A percentile compares a stretch with the other conserved stretches of the same genome.
Conservation (phyloP, 2,329 filamentous ascomycete genomes). For the Sarocladium strictum region DNA sequence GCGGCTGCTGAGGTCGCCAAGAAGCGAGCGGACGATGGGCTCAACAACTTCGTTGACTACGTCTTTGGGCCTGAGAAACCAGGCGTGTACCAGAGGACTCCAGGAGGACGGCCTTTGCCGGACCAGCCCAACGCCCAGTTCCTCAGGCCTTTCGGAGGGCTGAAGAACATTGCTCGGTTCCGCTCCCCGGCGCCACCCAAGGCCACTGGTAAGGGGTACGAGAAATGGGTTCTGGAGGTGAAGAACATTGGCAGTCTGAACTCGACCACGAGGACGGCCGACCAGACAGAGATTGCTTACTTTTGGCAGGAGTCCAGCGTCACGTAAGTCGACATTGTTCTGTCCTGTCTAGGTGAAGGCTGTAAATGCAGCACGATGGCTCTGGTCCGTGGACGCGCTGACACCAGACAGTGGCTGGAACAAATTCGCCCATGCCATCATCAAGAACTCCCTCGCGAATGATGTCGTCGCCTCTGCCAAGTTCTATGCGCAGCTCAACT, state of each 20-base stretch:
- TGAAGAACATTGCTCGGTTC: constrained; percentile 10
- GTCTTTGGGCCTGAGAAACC: background rate
- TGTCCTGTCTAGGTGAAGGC: too few relatives aligned
- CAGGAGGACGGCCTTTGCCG: constrained; percentile 8
- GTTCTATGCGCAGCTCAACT: constrained; percentile 14
- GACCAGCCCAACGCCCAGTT: constrained; percentile 11
- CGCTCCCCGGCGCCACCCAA: constrained; percentile 11
- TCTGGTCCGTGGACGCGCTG: too few relatives aligned
- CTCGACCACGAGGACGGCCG: constrained; percentile 9
- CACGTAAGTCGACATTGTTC: constrained; percentile 8
- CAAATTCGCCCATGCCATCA: constrained; percentile 10
- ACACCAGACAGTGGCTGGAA: constrained; percentile 12
- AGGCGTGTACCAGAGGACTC: constrained; percentile 10
- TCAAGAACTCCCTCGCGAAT: constrained; percentile 8
- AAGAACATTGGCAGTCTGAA: constrained; percentile 8
- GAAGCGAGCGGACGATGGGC: constrained; percentile 8
- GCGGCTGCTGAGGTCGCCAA: constrained; percentile 10
- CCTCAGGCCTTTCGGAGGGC: constrained; percentile 12
- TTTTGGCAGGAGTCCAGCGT: constrained; percentile 14
- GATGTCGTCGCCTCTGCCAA: constrained; percentile 12
- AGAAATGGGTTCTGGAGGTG: constrained; percentile 10
- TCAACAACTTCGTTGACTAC: constrained; percentile 12
- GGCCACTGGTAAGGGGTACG: constrained; percentile 9
- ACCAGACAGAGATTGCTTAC: constrained; percentile 13
- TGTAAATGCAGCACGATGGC: too few relatives aligned